Evolutionary conservation across 2,329 filamentous ascomycete genomes (phyloP), one percentile per base, ranked within the genome.

Genomic region (Clonostachys rhizophaga): DNA sequence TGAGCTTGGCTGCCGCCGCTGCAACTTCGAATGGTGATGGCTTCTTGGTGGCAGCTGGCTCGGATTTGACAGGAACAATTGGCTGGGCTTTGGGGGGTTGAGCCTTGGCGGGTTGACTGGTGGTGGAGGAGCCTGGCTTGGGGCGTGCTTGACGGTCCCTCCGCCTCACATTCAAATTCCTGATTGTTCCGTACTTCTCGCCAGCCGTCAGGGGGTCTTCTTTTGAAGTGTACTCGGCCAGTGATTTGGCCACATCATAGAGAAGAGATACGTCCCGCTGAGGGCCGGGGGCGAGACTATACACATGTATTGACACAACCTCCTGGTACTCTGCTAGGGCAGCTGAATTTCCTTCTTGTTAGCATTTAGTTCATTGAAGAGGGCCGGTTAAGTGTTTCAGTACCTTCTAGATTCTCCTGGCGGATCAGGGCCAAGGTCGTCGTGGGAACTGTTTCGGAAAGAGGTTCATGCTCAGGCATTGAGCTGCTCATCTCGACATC

Each of bases 261-360:
- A 96, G 71, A 1, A 85, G 64, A 55, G 89, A 81, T 16, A 94
- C 67, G 58, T 92, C 78, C 61, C 71, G 86, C 14, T 91, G 71
- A 1, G 83, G 78, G 36, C 82, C 78, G 2, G 87, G 78, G 40
- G 88, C 84, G 16, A 97, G 61, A 58, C 91, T 96, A 70, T 97
- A 97, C 40, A 97, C 71, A 57, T 96, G 90, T 50, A 96, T 84
- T 1, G 89, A 87, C 0, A 75, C 77, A 46, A 96, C 81, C n/a
- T 81, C 72, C 43, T 87, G 76, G 54, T 92, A 95, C 14, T 80
- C 75, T 13, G 74, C 70, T 48, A 90, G 81, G 1, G 79, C 72
- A 53, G 80, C 88, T 92, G 54, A 3, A 12, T 35, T 35, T n/a
- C 16, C 43, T 17, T 12, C 18, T 40, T 30, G 34, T 36, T 20